A percentile compares a stretch with the other conserved stretches of the same genome.
phyloP scores from a whole-genome alignment of 768 basidiomycete species.

The Mycena galopus region DNA sequence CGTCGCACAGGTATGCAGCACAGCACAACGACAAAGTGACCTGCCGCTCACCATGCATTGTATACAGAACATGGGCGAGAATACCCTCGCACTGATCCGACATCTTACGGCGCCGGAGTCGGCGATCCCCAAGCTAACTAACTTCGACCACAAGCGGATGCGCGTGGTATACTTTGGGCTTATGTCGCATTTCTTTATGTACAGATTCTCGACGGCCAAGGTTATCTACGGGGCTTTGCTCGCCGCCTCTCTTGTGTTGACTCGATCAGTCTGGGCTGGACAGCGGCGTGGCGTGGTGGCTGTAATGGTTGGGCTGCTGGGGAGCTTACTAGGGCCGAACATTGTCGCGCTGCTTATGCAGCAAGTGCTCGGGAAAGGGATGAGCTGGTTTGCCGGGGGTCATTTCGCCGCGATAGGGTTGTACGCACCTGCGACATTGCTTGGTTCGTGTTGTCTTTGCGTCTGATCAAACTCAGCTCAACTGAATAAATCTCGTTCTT shows the following conservation, averaged over 20 bases:
- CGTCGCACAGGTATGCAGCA: constrained; percentile 67
- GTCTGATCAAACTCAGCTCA: not conserved
- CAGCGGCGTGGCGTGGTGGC: constrained; percentile 62
- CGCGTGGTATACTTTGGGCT: constrained; percentile 80
- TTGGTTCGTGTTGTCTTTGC: constrained; percentile 65
- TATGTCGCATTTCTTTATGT: constrained; percentile 77
- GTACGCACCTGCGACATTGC: constrained; percentile 80
- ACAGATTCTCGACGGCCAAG: constrained; percentile 80
- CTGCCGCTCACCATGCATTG: constrained; percentile 26
- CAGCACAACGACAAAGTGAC: constrained; percentile 10
- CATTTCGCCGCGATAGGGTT: constrained; percentile 71
- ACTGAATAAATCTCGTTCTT: not conserved
- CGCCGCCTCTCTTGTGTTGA: constrained; percentile 57
- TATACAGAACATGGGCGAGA: constrained; percentile 90
- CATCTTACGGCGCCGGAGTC: constrained; percentile 80
- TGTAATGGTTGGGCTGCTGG: constrained; percentile 60
- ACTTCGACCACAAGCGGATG: constrained; percentile 50
- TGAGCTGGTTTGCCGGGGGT: constrained; percentile 91
- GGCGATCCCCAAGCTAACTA: constrained; percentile 70
- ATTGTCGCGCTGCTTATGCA: constrained; percentile 78
- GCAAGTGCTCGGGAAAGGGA: constrained; percentile 68
- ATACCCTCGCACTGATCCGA: constrained; percentile 81
- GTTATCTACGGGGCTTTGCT: constrained; percentile 70
- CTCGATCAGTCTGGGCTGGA: constrained; percentile 54
- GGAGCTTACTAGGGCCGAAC: constrained; percentile 76